phyloP scores from a whole-genome alignment of 2,329 filamentous ascomycete genomes.

The Penicillium sp. region DNA sequence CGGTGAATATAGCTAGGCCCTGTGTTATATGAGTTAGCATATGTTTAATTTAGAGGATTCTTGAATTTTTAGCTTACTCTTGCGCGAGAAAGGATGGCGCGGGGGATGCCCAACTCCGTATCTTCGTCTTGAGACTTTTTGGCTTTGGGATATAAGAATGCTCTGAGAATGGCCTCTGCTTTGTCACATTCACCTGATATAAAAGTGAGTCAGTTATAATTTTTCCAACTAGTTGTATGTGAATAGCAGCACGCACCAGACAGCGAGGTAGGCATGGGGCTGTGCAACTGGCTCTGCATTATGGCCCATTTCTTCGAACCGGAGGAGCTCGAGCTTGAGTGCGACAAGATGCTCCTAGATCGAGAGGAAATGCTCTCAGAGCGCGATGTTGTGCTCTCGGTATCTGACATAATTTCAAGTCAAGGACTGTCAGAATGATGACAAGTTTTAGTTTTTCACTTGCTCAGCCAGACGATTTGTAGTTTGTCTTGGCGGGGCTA shows the following conservation, averaged over 20 bases:
- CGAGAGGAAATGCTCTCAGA: background rate
- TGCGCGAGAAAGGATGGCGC: background rate
- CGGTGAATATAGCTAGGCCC: slow-evolving; percentile 53
- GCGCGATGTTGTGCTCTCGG: background rate
- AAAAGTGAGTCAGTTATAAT: background rate
- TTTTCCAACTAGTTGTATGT: background rate
- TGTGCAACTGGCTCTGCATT: background rate
- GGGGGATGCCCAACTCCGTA: slow-evolving; percentile 1
- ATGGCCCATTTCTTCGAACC: background rate
- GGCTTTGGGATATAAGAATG: background rate
- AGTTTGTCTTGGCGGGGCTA: background rate
- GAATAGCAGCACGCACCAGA: background rate
- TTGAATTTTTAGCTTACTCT: background rate
- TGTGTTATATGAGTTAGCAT: slow-evolving; percentile 28
- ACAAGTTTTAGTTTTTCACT: background rate
- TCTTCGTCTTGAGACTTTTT: background rate
- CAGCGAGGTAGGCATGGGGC: background rate
- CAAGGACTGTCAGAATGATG: background rate
- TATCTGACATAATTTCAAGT: background rate
- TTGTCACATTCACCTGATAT: background rate
- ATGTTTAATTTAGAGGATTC: background rate
- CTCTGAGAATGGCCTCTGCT: slow-evolving; percentile 2
- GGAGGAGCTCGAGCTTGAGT: background rate
- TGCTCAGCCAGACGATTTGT: background rate
- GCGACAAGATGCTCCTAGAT: background rate